phyloP scores from a whole-genome alignment of 1,139 yeast genomes.

The Geotrichum aggregatum region DNA sequence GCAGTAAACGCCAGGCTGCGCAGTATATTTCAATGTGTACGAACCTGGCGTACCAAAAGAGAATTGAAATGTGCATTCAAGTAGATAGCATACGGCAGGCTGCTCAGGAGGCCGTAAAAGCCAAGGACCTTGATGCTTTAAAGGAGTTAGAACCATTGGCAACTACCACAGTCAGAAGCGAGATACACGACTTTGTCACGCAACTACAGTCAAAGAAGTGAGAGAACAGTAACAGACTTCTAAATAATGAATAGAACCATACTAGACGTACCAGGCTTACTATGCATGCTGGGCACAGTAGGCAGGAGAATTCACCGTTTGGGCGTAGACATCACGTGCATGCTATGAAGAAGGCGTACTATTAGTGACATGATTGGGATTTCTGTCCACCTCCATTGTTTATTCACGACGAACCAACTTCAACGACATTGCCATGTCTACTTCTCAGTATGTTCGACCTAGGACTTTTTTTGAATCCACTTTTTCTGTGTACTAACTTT shows the following conservation, averaged over 20 bases:
- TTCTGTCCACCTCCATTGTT: not conserved
- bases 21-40: conserved; percentile 42
- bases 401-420: not conserved
- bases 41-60: conserved; percentile 38
- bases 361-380: no score
- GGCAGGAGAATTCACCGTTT: no score
- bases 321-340: no score
- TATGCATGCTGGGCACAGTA: no score
- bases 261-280: no score
- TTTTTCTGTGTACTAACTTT: conserved; percentile 17
- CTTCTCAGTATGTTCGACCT: conserved; percentile 31
- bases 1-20: conserved; percentile 47
- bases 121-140: conserved; percentile 50
- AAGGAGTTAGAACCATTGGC: conserved; percentile 38
- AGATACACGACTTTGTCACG: conserved; percentile 36
- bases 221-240: no score
- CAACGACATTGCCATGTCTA: conserved; percentile 16
- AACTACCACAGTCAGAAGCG: conserved; percentile 35
- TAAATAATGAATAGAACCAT: no score
- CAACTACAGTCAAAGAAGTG: conserved; percentile 27
- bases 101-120: conserved; percentile 55
- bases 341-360: no score
- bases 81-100: conserved; percentile 57
- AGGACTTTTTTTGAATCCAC: no score
- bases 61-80: conserved; percentile 49